Percentiles rank a stretch among this genome's conserved stretches.
phyloP scores from a whole-genome alignment of 2,329 filamentous ascomycete species.

The Emericellopsis cladophorae region DNA sequence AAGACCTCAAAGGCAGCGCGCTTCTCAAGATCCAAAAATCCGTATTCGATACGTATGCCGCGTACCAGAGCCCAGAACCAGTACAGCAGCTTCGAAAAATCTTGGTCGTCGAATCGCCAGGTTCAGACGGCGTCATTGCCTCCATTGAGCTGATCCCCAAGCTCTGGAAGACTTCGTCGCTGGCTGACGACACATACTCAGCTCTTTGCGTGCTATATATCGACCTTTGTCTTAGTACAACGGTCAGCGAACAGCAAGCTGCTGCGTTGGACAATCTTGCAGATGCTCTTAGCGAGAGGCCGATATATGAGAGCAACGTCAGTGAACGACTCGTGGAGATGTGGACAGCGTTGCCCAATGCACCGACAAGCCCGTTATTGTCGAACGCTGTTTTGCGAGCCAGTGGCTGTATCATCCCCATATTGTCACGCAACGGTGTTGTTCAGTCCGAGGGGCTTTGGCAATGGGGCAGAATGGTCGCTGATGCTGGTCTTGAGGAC shows the following conservation, averaged over 20 bases:
- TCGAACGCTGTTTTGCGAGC: conserved; percentile 34
- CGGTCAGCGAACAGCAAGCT: conserved; percentile 30
- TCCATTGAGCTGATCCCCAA: conserved; percentile 19
- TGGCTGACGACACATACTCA: conserved; percentile 11
- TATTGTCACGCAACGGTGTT: conserved; percentile 11
- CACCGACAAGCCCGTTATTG: conserved; percentile 32
- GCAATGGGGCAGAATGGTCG: conserved; percentile 37
- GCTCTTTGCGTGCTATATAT: conserved; percentile 29
- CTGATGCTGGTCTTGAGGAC: conserved; percentile 31
- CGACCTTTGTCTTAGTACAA: conserved; percentile 22
- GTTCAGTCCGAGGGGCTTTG: conserved; percentile 9
- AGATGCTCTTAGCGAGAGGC: conserved; percentile 21
- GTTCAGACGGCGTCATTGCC: conserved; percentile 20
- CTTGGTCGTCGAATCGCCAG: conserved; percentile 14
- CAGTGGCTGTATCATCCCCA: conserved; percentile 30
- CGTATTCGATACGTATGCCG: conserved; percentile 22
- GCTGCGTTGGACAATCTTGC: conserved; percentile 34
- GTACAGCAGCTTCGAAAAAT: conserved; percentile 11
- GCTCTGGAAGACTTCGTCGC: conserved; percentile 14
- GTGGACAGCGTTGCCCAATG: conserved; percentile 24
- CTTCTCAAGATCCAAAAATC: conserved; percentile 25
- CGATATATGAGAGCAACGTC: conserved; percentile 15
- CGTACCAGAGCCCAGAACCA: conserved; percentile 9
- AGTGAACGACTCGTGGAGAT: conserved; percentile 19
- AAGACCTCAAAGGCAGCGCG: conserved; percentile 11